A percentile compares a stretch with the other conserved stretches of the same genome.
phyloP scores from a whole-genome alignment of 352 stramenopile species.

The Phytophthora idaei region DNA sequence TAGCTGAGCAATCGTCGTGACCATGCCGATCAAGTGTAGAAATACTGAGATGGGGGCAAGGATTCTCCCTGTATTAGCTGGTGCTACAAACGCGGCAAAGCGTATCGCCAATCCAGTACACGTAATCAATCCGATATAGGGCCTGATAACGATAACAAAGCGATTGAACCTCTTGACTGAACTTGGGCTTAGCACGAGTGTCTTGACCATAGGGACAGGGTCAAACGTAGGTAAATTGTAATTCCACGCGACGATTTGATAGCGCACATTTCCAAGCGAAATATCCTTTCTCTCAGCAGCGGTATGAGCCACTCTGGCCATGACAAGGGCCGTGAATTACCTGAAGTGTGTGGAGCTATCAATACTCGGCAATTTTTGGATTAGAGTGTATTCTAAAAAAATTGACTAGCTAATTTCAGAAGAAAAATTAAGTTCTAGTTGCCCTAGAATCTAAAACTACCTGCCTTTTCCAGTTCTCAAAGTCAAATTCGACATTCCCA shows the following conservation, averaged over 20 bases:
- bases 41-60: slow-evolving; percentile 14
- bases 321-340: background rate
- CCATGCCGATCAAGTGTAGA: slow-evolving; percentile 16
- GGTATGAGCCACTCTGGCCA: background rate
- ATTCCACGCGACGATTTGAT: slow-evolving; percentile 17
- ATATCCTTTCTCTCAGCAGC: background rate
- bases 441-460: background rate
- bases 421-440: background rate
- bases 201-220: slow-evolving; percentile 15
- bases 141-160: background rate
- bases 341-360: too few relatives aligned
- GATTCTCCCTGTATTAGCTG: slow-evolving; percentile 6
- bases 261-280: background rate
- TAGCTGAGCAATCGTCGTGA: slow-evolving; percentile 12
- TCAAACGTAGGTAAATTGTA: slow-evolving; percentile 16
- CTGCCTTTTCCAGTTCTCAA: background rate
- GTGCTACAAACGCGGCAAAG: slow-evolving; percentile 10
- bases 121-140: background rate
- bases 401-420: too few relatives aligned
- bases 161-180: slow-evolving; percentile 17
- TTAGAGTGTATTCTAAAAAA: too few relatives aligned
- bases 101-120: slow-evolving; percentile 9
- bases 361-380: too few relatives aligned
- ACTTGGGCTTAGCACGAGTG: slow-evolving; percentile 12
- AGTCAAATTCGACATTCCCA: background rate